phyloP scores from a whole-genome alignment of 2,329 filamentous ascomycete species.

The Akanthomyces dipterigenus region DNA sequence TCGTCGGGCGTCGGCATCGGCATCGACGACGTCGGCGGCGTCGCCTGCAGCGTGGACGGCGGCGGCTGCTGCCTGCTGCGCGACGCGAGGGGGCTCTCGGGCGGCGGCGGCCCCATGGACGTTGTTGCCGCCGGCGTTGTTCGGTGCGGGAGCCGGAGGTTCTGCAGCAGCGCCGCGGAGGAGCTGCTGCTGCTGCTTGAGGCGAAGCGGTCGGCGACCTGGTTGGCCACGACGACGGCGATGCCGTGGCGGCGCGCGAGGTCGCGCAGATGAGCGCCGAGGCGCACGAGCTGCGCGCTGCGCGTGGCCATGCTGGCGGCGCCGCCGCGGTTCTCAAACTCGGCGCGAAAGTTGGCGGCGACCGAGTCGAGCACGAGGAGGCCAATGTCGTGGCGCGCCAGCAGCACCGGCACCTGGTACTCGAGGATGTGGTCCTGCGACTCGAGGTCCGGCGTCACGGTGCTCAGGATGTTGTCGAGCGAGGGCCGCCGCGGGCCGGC shows the following conservation, averaged over 20 bases:
- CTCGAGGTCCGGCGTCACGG: constrained; percentile 82
- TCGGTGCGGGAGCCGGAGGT: constrained; percentile 22
- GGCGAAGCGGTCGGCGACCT: constrained; percentile 82
- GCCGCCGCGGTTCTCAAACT: constrained; percentile 57
- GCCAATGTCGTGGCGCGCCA: constrained; percentile 68
- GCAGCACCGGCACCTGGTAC: constrained; percentile 84
- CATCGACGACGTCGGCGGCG: constrained; percentile 35
- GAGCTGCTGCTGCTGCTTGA: constrained; percentile 16
- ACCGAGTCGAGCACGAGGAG: constrained; percentile 86
- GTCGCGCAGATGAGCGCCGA: constrained; percentile 69
- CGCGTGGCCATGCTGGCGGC: constrained; percentile 61
- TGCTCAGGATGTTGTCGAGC: constrained; percentile 70
- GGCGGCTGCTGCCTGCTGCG: constrained; percentile 29
- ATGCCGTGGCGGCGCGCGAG: constrained; percentile 69
- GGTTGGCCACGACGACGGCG: constrained; percentile 88
- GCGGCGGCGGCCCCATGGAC: background rate
- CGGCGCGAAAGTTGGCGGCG: constrained; percentile 90
- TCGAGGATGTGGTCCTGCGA: constrained; percentile 90
- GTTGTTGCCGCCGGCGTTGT: background rate
- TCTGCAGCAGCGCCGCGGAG: constrained; percentile 17
- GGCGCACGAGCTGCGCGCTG: constrained; percentile 66
- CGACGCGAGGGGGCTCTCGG: constrained; percentile 44
- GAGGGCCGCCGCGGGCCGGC: constrained; percentile 48
- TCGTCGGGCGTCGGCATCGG: constrained; percentile 26
- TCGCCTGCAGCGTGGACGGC: constrained; percentile 23